phyloP scores from a whole-genome alignment of 2,329 filamentous ascomycete species.

The Colletotrichum camelliae region DNA sequence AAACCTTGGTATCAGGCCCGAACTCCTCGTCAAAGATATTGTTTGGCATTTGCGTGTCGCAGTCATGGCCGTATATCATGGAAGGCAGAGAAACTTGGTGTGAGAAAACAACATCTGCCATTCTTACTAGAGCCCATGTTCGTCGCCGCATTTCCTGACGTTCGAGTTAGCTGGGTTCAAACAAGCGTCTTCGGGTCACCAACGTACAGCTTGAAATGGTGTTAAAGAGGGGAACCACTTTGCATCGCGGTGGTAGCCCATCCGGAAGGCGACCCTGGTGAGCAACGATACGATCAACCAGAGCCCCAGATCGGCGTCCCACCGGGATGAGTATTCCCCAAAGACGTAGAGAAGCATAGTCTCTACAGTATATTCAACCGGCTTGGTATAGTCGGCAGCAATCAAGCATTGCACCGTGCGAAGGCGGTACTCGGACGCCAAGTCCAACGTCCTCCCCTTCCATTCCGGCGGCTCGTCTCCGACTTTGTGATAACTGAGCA shows the following conservation, averaged over 20 bases:
- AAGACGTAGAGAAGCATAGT: conserved; percentile 78
- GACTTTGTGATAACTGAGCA: conserved; percentile 80
- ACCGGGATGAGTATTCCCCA: conserved; percentile 74
- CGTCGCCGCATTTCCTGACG: conserved; percentile 71
- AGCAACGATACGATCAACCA: conserved; percentile 62
- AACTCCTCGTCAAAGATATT: conserved; percentile 87
- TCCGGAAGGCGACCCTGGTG: conserved; percentile 66
- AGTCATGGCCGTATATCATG: conserved; percentile 78
- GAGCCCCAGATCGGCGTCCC: conserved; percentile 75
- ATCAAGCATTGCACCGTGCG: conserved; percentile 81
- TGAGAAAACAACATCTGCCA: conserved; percentile 78
- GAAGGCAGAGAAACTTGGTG: conserved; percentile 71
- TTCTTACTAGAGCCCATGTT: conserved; percentile 73
- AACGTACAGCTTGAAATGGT: conserved; percentile 71
- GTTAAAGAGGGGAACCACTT: conserved; percentile 75
- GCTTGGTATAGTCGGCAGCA: conserved; percentile 78
- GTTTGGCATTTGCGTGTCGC: conserved; percentile 75
- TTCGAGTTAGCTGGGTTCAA: neutral
- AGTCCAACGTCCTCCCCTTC: conserved; percentile 66
- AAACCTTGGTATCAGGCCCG: conserved; percentile 67
- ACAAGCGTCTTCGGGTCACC: neutral
- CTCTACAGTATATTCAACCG: conserved; percentile 77
- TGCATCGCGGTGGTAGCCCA: conserved; percentile 81
- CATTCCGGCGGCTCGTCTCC: conserved; percentile 83
- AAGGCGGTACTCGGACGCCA: conserved; percentile 69